Conservation (phyloP, 352 stramenopile species). For the Globisporangium takayamanum region DNA sequence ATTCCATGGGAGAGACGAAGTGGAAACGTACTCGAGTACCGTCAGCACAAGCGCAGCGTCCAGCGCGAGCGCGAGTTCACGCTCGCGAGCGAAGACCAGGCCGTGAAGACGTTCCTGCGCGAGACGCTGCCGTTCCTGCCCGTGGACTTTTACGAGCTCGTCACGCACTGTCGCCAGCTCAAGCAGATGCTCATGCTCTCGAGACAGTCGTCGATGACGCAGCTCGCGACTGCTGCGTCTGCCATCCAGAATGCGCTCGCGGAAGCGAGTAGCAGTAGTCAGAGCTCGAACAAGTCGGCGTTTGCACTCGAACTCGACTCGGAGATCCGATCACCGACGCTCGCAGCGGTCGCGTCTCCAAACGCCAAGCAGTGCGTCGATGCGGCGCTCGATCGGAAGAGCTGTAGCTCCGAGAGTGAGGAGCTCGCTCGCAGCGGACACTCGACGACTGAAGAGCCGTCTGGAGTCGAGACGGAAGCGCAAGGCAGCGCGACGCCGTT, state of each 20-base stretch:
- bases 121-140: constrained; percentile 68
- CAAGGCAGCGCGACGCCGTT: neutral
- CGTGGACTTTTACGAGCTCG: constrained; percentile 72
- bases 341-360: neutral
- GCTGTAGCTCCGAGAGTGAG: constrained; percentile 1
- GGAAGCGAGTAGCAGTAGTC: neutral
- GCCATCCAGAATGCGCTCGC: neutral
- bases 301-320: constrained; percentile 6
- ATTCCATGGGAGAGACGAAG: constrained; percentile 41
- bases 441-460: constrained; percentile 10
- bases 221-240: neutral
- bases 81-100: constrained; percentile 46
- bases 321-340: neutral
- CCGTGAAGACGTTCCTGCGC: constrained; percentile 41
- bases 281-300: neutral
- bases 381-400: constrained; percentile 7
- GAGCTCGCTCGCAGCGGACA: constrained; percentile 7
- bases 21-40: constrained; percentile 37
- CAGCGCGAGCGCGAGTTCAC: constrained; percentile 47
- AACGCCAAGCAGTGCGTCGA: neutral
- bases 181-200: constrained; percentile 14
- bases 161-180: constrained; percentile 55
- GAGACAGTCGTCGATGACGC: constrained; percentile 12
- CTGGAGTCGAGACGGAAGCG: constrained; percentile 1
- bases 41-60: constrained; percentile 63